phyloP scores from a whole-genome alignment of 1,139 yeast species.

The Yamadazyma buinensis region DNA sequence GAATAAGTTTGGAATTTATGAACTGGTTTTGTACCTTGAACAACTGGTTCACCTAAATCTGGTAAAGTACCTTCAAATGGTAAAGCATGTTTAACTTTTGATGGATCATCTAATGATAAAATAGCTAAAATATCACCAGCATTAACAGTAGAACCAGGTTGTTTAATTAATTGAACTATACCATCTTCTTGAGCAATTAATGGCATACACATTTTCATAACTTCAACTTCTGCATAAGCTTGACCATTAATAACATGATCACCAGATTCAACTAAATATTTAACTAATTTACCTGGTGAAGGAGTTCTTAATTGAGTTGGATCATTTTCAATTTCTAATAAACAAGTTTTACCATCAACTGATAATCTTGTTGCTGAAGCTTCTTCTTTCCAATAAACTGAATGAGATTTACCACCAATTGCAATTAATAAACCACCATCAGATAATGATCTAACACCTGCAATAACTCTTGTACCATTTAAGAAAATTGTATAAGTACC shows the following conservation, averaged over 20 bases:
- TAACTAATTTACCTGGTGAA: slow-evolving; percentile 96
- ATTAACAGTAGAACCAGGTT: slow-evolving; percentile 94
- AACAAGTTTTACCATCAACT: slow-evolving; percentile 91
- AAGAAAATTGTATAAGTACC: slow-evolving; percentile 85
- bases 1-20: slow-evolving; percentile 64
- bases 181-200: slow-evolving; percentile 91
- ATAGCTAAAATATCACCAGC: slow-evolving; percentile 98
- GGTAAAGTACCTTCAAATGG: slow-evolving; percentile 96
- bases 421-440: slow-evolving; percentile 93
- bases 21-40: slow-evolving; percentile 80
- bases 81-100: slow-evolving; percentile 93
- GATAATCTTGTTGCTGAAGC: slow-evolving; percentile 94
- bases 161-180: slow-evolving; percentile 85
- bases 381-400: slow-evolving; percentile 97
- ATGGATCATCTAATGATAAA: slow-evolving; percentile 90
- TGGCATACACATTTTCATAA: slow-evolving; percentile 98
- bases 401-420: slow-evolving; percentile 88
- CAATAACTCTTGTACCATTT: slow-evolving; percentile 87
- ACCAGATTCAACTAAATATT: slow-evolving; percentile 90
- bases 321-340: slow-evolving; percentile 90
- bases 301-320: slow-evolving; percentile 99
- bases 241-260: slow-evolving; percentile 91
- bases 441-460: slow-evolving; percentile 79
- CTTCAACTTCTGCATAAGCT: slow-evolving; percentile 97
- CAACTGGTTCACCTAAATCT: slow-evolving; percentile 75